Evolutionary conservation across 768 basidiomycete genomes (phyloP).

Genomic region (Pulveroboletus sp.): DNA sequence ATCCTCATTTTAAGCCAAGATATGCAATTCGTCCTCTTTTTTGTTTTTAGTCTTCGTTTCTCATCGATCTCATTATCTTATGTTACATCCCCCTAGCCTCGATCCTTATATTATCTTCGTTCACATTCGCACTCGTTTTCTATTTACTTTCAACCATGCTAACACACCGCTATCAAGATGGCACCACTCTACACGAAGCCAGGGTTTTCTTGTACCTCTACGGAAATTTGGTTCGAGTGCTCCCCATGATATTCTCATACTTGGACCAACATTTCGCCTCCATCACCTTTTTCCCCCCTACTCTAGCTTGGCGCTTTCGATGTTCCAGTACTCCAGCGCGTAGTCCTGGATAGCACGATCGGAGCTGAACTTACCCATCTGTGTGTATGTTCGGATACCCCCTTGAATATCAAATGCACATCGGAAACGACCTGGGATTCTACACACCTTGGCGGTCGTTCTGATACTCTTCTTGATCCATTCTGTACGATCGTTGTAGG

Average conservation of each 20-base stretch:
- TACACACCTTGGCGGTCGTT: constrained; percentile 66
- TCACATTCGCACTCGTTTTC: constrained; percentile 7
- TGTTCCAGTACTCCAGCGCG: constrained; percentile 83
- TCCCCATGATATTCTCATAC: constrained; percentile 6
- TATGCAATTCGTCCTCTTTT: too few relatives aligned
- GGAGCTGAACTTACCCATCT: constrained; percentile 96
- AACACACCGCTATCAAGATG: constrained; percentile 13
- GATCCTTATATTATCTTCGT: background rate
- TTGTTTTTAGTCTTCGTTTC: background rate
- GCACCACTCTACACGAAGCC: constrained; percentile 9
- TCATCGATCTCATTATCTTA: background rate
- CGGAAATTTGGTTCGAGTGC: constrained; percentile 3
- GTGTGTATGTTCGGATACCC: constrained; percentile 33
- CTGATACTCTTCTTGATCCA: constrained; percentile 92
- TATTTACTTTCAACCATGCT: constrained; percentile 7
- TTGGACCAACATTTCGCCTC: background rate
- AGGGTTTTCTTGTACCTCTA: constrained; percentile 4
- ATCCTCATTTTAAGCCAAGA: background rate
- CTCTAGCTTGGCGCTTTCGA: constrained; percentile 45
- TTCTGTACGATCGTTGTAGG: constrained; percentile 74
- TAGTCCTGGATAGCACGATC: constrained; percentile 92
- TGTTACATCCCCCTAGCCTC: constrained; percentile 1
- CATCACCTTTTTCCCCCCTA: constrained; percentile 3
- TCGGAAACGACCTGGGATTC: constrained; percentile 36
- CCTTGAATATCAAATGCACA: constrained; percentile 47